Evolutionary conservation across 768 basidiomycete species (phyloP).

Genomic region (Phaffia australis): DNA sequence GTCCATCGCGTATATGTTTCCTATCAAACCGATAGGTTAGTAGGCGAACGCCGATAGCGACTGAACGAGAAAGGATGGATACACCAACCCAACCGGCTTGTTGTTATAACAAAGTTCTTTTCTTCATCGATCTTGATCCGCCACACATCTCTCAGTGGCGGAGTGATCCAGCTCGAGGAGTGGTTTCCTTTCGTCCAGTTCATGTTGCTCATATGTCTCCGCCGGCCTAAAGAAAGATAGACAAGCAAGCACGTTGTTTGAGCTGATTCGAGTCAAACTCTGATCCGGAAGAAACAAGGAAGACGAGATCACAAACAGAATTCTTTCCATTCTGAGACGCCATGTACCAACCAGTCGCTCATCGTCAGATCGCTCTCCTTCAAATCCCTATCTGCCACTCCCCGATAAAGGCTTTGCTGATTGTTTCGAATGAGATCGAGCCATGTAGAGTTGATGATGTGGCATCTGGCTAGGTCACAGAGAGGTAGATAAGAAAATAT

Average conservation of each 20-base stretch:
- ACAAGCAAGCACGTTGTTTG: conserved; percentile 1
- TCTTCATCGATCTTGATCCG: conserved; percentile 7
- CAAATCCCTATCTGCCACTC: background rate
- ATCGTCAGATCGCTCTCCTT: background rate
- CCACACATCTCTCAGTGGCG: conserved; percentile 14
- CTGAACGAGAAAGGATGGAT: background rate
- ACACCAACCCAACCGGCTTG: conserved; percentile 11
- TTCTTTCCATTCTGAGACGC: conserved; percentile 2
- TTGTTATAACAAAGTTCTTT: background rate
- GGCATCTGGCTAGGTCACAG: background rate
- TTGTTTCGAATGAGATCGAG: conserved; percentile 6
- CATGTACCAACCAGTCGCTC: conserved; percentile 1
- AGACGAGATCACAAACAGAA: conserved; percentile 1
- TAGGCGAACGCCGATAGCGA: background rate
- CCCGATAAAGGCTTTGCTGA: conserved; percentile 1
- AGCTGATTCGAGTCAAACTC: background rate
- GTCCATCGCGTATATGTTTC: conserved; percentile 9
- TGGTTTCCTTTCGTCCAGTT: background rate
- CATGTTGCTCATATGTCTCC: no score
- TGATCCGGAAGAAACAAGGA: background rate
- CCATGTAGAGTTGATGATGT: conserved; percentile 2
- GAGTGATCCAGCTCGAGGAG: background rate
- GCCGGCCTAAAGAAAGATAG: conserved; percentile 2
- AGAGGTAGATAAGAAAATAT: conserved; percentile 9
- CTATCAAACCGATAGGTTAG: background rate